Percentiles rank a stretch among this genome's conserved stretches.
Evolutionary conservation across 192 early-diverging fungal genomes (phyloP).

Genomic region (Endogone sp.): DNA sequence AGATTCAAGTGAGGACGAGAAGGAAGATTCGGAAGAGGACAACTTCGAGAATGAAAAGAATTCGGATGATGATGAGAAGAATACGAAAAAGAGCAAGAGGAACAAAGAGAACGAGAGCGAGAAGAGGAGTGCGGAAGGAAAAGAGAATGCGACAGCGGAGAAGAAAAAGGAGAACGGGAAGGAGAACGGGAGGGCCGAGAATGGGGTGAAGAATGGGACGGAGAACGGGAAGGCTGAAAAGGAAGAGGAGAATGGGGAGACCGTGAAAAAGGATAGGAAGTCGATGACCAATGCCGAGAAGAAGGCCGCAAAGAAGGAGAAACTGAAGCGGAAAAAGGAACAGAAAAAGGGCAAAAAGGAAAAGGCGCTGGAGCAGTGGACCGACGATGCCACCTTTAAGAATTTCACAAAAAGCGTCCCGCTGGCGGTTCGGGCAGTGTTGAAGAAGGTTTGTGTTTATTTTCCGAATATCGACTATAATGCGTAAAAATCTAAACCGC

Average conservation of each 20-base stretch:
- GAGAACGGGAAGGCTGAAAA: slow-evolving; percentile 5
- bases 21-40: background rate
- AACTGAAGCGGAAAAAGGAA: slow-evolving; percentile 4
- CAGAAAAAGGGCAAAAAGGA: slow-evolving; percentile 17
- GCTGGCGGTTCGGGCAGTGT: slow-evolving; percentile 4
- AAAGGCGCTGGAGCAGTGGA: slow-evolving; percentile 29
- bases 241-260: background rate
- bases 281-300: slow-evolving; percentile 21
- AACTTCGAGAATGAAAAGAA: no score
- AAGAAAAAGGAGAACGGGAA: background rate
- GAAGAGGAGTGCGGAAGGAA: background rate
- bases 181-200: background rate
- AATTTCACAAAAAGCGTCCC: slow-evolving; percentile 3
- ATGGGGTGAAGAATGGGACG: background rate
- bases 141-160: background rate
- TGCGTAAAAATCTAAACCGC: background rate
- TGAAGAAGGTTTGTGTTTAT: slow-evolving; percentile 5
- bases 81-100: background rate
- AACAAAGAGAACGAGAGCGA: background rate
- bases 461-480: slow-evolving; percentile 3
- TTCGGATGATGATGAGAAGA: background rate
- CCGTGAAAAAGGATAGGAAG: slow-evolving; percentile 24
- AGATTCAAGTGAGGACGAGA: background rate
- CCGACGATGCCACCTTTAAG: slow-evolving; percentile 11
- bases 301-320: slow-evolving; percentile 9